phyloP scores from a whole-genome alignment of 2,329 filamentous ascomycete species.

The Ophiostoma ulmi region DNA sequence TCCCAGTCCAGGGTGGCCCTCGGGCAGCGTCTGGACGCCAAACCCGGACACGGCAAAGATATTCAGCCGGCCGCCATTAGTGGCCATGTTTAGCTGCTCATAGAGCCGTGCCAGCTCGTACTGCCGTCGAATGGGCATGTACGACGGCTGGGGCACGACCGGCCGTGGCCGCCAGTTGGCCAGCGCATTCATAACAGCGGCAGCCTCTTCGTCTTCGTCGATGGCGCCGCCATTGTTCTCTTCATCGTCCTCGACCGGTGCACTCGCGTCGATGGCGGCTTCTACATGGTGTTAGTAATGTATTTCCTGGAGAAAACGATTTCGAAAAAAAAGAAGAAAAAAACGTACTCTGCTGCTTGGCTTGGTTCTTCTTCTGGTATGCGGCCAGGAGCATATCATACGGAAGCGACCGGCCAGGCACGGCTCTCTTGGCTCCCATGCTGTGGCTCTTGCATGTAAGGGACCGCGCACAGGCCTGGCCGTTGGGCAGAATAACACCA shows the following conservation, averaged over 20 bases:
- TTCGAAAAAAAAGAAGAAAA: not conserved
- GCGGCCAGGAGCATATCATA: slow-evolving; percentile 88
- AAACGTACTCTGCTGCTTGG: slow-evolving; percentile 66
- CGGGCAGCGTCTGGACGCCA: slow-evolving; percentile 51
- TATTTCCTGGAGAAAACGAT: not conserved
- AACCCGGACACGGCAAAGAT: slow-evolving; percentile 58
- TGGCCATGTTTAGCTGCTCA: slow-evolving; percentile 61
- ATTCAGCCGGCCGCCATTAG: slow-evolving; percentile 60
- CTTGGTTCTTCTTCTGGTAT: slow-evolving; percentile 97
- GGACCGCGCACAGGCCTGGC: slow-evolving; percentile 79
- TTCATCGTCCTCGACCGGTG: slow-evolving; percentile 79
- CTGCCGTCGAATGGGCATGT: slow-evolving; percentile 57
- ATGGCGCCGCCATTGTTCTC: slow-evolving; percentile 74
- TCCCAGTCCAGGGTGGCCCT: slow-evolving; percentile 41
- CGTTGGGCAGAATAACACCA: slow-evolving; percentile 79
- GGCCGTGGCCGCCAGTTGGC: slow-evolving; percentile 73
- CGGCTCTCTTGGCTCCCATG: slow-evolving; percentile 90
- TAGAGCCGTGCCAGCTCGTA: slow-evolving; percentile 60
- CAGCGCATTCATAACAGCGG: slow-evolving; percentile 78
- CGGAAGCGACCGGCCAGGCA: slow-evolving; percentile 78
- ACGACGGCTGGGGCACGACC: slow-evolving; percentile 60
- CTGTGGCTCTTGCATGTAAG: slow-evolving; percentile 89
- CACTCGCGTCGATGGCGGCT: slow-evolving; percentile 89
- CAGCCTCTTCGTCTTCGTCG: slow-evolving; percentile 91
- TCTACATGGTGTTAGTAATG: slow-evolving; percentile 35